Conservation (phyloP, 78 protist species). For the Paulinella micropora region DNA sequence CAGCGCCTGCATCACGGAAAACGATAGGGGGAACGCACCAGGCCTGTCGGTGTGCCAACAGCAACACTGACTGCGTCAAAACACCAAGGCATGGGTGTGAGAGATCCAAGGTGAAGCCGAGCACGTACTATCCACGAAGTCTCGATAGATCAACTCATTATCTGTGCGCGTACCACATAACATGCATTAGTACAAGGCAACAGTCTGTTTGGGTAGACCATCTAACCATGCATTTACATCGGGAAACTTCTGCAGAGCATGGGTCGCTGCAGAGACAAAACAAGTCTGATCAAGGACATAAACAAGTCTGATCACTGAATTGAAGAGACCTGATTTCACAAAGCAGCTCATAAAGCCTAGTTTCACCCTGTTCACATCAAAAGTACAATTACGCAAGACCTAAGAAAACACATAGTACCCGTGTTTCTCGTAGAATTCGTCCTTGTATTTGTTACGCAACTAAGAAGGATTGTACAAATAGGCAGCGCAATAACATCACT, state of each 20-base stretch:
- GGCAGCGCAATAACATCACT: too few species aligned
- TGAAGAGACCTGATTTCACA: too few species aligned
- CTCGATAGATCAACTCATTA: constrained; percentile 71
- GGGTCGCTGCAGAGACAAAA: too few species aligned
- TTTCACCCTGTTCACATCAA: constrained; percentile 72
- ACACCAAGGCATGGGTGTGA: too few species aligned
- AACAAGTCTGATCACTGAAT: too few species aligned
- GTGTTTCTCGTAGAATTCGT: constrained; percentile 75
- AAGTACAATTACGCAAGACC: neutral
- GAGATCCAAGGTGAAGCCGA: too few species aligned
- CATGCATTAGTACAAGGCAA: neutral
- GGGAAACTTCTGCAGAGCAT: too few species aligned
- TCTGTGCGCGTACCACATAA: neutral
- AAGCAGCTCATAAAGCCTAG: constrained; percentile 94
- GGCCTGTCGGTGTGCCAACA: constrained; percentile 72
- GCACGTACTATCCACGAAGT: constrained; percentile 71
- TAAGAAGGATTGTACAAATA: neutral
- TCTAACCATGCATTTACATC: too few species aligned
- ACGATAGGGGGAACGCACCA: neutral
- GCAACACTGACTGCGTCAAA: constrained; percentile 88
- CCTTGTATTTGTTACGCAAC: constrained; percentile 69
- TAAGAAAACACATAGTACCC: constrained; percentile 33
- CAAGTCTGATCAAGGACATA: too few species aligned
- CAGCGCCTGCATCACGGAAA: neutral
- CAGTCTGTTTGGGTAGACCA: too few species aligned